Percentiles rank a stretch among this genome's conserved stretches.
Conservation (phyloP, 306 rosid species). For the Dicorynia guianensis region DNA sequence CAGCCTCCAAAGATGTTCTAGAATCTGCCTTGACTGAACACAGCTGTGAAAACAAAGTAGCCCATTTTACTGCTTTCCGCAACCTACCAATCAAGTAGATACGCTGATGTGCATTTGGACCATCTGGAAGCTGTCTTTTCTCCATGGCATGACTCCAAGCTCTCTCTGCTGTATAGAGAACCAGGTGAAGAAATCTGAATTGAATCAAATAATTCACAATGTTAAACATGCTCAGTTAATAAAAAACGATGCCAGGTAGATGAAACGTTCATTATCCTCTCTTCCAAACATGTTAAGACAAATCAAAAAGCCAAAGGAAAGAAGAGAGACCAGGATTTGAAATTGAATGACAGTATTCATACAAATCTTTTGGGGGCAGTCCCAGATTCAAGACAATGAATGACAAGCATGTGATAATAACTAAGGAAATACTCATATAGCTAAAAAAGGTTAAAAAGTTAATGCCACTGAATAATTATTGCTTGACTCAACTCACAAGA, state of each 20-base stretch:
- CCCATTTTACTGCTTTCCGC: conserved; percentile 97
- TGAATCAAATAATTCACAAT: conserved; percentile 40
- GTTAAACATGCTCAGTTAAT: conserved; percentile 25
- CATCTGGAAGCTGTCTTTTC: conserved; percentile 94
- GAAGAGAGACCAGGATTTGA: conserved; percentile 21
- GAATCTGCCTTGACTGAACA: conserved; percentile 91
- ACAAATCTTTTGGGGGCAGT: background rate
- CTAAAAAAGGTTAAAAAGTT: conserved; percentile 16
- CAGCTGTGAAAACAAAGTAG: conserved; percentile 83
- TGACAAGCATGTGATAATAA: conserved; percentile 15
- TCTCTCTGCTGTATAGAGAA: conserved; percentile 92
- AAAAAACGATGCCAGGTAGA: background rate
- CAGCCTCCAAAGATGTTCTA: conserved; percentile 97
- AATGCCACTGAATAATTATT: background rate
- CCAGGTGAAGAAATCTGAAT: conserved; percentile 88
- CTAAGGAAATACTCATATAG: conserved; percentile 4
- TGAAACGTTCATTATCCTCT: conserved; percentile 24
- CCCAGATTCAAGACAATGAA: conserved; percentile 15
- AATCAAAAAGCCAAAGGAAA: background rate
- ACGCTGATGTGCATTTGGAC: conserved; percentile 86
- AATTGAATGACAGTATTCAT: conserved; percentile 24
- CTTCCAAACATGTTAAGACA: conserved; percentile 1
- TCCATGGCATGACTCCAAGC: conserved; percentile 99
- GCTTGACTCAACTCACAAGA: background rate
- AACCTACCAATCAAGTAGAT: conserved; percentile 96